Evolutionary conservation across 2,329 filamentous ascomycete species (phyloP).

Genomic region (Aspergillus flavus): DNA sequence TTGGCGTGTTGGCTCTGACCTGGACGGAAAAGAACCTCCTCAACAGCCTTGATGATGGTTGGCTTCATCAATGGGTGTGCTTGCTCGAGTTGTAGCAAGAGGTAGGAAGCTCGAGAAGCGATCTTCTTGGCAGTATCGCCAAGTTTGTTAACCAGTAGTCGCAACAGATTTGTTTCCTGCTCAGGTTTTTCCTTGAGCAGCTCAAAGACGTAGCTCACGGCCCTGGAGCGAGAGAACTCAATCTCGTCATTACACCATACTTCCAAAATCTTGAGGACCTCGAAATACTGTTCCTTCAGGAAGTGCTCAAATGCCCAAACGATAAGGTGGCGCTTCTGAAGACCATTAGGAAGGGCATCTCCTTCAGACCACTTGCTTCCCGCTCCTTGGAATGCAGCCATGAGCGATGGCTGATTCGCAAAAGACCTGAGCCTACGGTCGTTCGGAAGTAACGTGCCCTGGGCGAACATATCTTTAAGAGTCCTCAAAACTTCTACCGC

Average conservation of each 20-base stretch:
- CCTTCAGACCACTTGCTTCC: conserved; percentile 66
- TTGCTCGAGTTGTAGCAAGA: conserved; percentile 87
- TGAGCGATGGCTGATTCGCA: conserved; percentile 73
- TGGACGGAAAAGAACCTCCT: conserved; percentile 85
- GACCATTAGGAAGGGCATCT: conserved; percentile 71
- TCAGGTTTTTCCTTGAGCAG: conserved; percentile 94
- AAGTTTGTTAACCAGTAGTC: conserved; percentile 92
- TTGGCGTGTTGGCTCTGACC: conserved; percentile 86
- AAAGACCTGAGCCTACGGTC: conserved; percentile 82
- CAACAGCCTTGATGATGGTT: conserved; percentile 80
- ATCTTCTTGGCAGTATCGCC: conserved; percentile 96
- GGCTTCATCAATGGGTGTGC: conserved; percentile 92
- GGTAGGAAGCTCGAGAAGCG: conserved; percentile 86
- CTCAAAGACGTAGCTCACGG: conserved; percentile 88
- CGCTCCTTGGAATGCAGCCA: conserved; percentile 68
- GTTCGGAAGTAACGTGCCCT: conserved; percentile 79
- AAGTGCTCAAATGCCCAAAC: conserved; percentile 93
- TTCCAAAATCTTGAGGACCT: conserved; percentile 87
- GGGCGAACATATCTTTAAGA: conserved; percentile 89
- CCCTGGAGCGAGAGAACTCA: conserved; percentile 84
- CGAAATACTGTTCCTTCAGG: conserved; percentile 92
- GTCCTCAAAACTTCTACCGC: conserved; percentile 91
- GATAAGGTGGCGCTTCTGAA: conserved; percentile 78
- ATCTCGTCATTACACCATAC: conserved; percentile 94
- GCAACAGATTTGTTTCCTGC: conserved; percentile 90